These are phyloP conservation scores for Pseudogymnoascus sp. DNA, from an alignment of 2,329 filamentous ascomycete genomes.

Conservation along the genomic window DNA sequence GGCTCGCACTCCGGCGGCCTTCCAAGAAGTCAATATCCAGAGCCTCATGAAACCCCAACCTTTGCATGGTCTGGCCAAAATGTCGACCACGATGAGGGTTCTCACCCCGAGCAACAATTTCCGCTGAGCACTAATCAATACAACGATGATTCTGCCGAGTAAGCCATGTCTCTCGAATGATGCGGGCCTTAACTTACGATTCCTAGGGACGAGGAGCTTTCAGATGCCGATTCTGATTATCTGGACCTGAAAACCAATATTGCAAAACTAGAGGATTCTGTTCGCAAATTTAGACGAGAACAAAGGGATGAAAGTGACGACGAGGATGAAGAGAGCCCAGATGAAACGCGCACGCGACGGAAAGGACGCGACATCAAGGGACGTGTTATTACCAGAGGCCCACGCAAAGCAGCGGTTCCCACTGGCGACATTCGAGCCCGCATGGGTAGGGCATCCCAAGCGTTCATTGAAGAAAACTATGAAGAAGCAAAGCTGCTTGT, in stretches of 20 bases:
- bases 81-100: background rate
- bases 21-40: conserved; percentile 6
- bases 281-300: conserved; percentile 16
- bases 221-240: conserved; percentile 35
- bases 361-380: conserved; percentile 8
- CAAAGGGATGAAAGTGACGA: conserved; percentile 12
- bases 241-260: conserved; percentile 33
- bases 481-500: conserved; percentile 50
- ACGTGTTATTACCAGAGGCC: conserved; percentile 25
- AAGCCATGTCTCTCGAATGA: background rate
- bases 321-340: background rate
- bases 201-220: conserved; percentile 14
- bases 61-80: conserved; percentile 1
- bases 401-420: conserved; percentile 54
- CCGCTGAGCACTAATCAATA: background rate
- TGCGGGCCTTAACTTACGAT: background rate
- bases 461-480: conserved; percentile 55
- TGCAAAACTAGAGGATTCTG: conserved; percentile 28
- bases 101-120: background rate
- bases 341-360: conserved; percentile 10
- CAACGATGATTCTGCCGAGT: background rate
- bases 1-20: background rate
- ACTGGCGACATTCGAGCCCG: conserved; percentile 62
- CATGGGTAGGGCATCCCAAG: conserved; percentile 57
- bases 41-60: conserved; percentile 2